phyloP scores from a whole-genome alignment of 208 protist genomes.

The Phytomonas francai region DNA sequence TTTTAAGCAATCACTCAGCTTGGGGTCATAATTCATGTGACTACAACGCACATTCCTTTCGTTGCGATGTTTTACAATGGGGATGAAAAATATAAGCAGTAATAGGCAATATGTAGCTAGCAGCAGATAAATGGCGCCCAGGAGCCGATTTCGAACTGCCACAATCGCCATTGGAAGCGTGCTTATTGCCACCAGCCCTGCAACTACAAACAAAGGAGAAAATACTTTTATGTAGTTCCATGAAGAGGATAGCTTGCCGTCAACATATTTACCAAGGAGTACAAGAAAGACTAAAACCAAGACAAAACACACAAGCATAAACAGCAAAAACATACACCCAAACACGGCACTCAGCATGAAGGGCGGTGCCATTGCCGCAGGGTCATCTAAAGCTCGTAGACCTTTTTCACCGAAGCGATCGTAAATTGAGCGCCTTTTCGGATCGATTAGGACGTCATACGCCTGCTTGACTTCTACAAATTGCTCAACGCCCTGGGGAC shows the following conservation, averaged over 20 bases:
- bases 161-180: slow-evolving; percentile 17
- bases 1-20: slow-evolving; percentile 30
- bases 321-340: slow-evolving; percentile 10
- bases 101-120: slow-evolving; percentile 27
- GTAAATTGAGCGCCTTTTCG: slow-evolving; percentile 44
- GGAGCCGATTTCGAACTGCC: slow-evolving; percentile 9
- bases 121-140: slow-evolving; percentile 14
- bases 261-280: slow-evolving; percentile 43
- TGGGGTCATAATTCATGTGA: no score
- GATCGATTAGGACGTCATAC: slow-evolving; percentile 95
- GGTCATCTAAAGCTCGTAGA: slow-evolving; percentile 35
- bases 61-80: slow-evolving; percentile 61
- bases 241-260: slow-evolving; percentile 21
- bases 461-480: slow-evolving; percentile 87
- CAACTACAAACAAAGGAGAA: slow-evolving; percentile 47
- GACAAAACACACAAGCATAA: slow-evolving; percentile 17
- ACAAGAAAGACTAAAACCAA: slow-evolving; percentile 53
- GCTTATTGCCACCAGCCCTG: slow-evolving; percentile 27
- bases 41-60: slow-evolving; percentile 15
- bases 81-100: slow-evolving; percentile 46
- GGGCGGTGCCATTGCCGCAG: slow-evolving; percentile 21
- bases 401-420: slow-evolving; percentile 52
- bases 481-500: slow-evolving; percentile 41
- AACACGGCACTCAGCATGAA: slow-evolving; percentile 12
- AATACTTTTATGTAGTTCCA: slow-evolving; percentile 79